Evolutionary conservation across 2,329 filamentous ascomycete species (phyloP), one percentile per base, ranked within the genome.

Genomic region (Chaetomiaceae sp.): DNA sequence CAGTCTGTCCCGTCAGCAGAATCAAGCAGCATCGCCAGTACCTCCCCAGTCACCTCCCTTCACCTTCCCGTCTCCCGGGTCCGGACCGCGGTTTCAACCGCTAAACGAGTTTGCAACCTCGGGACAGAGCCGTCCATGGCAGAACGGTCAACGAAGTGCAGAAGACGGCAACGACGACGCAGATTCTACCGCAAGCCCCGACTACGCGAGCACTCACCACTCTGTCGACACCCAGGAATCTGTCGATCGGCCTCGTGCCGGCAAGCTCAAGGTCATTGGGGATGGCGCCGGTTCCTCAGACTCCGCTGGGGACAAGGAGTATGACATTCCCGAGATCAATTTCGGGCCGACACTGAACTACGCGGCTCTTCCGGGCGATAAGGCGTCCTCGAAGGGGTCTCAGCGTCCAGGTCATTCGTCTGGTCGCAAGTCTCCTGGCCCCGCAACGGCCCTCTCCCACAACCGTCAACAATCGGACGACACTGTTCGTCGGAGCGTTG

Each of bases 311-410:
- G 38, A 52, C 54, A 57, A 37, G 55, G 66, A 73, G 14, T 75
- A 80, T 22, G 77, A 82, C 53, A 83, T 95, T 56, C 89, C 89
- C 1, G 72, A 79, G 4, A 81, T 96, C 58, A 85, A 96, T 68
- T 96, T 96, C 70, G 92, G 92, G 0, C 89, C 86, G 6, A 96
- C 91, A 0, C 73, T 89, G 62, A 85, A 87, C 55, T 86, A 90
- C 53, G 66, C 31, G 14, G 72, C 70, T 12, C 54, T 69, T n/a
- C 58, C 66, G 2, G 61, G 67, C 6, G 69, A 59, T 53, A 72
- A 70, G 56, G 63, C 64, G 0, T 65, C 67, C 63, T 34, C 57
- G 51, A 66, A 44, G 56, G 39, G 40, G 15, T 14, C 46, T 12
- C 36, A 42, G 11, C 34, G 34, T n/a, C 19, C 15, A 44, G 69